Base-by-base conservation (phyloP, 257 asterid genomes). In the Ligustrum vulgare region DNA sequence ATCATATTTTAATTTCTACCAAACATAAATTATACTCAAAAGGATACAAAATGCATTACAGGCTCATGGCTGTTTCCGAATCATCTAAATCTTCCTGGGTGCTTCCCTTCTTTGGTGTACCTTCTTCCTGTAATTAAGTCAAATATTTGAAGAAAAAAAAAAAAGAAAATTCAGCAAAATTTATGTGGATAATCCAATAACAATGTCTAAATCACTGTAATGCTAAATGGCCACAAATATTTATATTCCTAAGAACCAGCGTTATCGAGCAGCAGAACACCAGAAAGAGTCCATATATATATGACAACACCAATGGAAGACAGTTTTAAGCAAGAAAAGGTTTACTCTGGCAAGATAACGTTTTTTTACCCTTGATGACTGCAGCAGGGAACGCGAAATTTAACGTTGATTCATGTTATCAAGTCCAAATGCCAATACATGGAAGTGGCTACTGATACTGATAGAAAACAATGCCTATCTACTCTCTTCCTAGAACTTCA, bases 31-130 rank as follows among this genome's bases (percentile, higher is more conserved):
- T n/a, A n/a, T 28, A 6, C 39, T 23, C 41, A 10, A 16, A 12
- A 28, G 35, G 77, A 39, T 31, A 41, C 63, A n/a, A n/a, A n/a
- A n/a, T n/a, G n/a, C n/a, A 37, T 76, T 74, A 81, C 81, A 83
- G 60, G 81, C 79, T 78, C 81, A 84, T 72, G 73, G 80, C 83
- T 4, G 82, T 85, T 73, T 80, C 70, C 13, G 82, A 39, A 78
- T 56, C 87, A 75, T 76, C 82, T 65, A 74, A 36, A 23, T 68
- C 83, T 68, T 80, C 85, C 68, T 47, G 69, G 62, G 66, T 31
- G 35, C 79, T 79, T 37, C 76, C 76, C 72, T 78, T 72, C 71
- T 60, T 64, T 3, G 63, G 71, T 60, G 43, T 37, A 13, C 63
- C 85, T 43, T 69, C 84, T 54, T 79, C 85, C 87, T 86, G 84